A percentile compares a stretch with the other conserved stretches of the same genome.
These are phyloP conservation scores for Acacia pycnantha DNA, from an alignment of 331 rosid genomes.

Conservation along the genomic window DNA sequence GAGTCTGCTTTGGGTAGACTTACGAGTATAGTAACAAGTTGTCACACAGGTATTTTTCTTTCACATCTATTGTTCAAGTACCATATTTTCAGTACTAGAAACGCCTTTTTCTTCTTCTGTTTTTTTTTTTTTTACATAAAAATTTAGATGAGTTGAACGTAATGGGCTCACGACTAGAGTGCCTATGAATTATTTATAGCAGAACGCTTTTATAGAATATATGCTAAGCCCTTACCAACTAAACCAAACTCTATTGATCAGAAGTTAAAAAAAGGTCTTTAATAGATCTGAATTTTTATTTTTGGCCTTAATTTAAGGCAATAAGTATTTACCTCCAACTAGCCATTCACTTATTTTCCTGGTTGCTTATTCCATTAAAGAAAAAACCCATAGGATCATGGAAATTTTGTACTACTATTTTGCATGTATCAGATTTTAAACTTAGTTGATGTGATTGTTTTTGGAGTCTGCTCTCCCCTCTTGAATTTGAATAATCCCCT, in stretches of 20 bases:
- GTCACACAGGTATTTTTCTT: conserved; percentile 47
- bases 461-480: not conserved
- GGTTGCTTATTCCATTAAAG: not conserved
- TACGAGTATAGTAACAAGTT: conserved; percentile 30
- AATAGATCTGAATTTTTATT: not conserved
- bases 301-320: not conserved
- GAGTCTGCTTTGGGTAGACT: conserved; percentile 28
- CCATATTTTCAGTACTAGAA: not conserved
- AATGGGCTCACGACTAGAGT: not conserved
- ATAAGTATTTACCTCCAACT: not conserved
- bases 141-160: not conserved
- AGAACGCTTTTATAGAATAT: too few relatives aligned
- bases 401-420: not conserved
- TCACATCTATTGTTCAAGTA: conserved; percentile 7
- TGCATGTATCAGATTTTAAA: conserved; percentile 11
- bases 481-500: conserved; percentile 12
- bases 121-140: not conserved
- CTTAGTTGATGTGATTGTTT: not conserved
- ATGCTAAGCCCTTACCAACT: not conserved
- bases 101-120: not conserved
- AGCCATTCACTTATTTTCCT: not conserved
- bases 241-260: not conserved
- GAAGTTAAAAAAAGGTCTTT: not conserved
- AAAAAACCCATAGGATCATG: not conserved
- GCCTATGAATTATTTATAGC: not conserved